Base-by-base conservation (phyloP, 768 basidiomycete genomes). In the Kwoniella mangroviensis region DNA sequence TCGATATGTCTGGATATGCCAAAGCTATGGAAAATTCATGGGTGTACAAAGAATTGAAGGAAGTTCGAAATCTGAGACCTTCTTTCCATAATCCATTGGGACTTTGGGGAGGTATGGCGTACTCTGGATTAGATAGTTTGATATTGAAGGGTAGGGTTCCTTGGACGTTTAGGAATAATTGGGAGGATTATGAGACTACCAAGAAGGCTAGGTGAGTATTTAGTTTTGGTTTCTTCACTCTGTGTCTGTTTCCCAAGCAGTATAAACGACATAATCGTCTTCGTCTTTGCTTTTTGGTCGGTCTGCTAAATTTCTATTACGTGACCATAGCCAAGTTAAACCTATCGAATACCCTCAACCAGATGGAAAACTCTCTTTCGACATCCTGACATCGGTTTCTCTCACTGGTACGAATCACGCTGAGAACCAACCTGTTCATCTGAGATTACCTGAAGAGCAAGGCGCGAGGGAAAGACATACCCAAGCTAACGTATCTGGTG, bases 321-420 rank as follows among this genome's bases (percentile, higher is more conserved):
- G 6, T 28, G 6, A 28, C 28, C 28, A 28, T 28, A 86, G 86
- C 65, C 84, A 86, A 54, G 90, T 88, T 81, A 86, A 87, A 74
- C 91, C 91, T 0, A 94, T 95, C 76, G 86, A 88, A 5, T 97
- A 98, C 83, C 95, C 95, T 0, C 84, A 89, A 4, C 92, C 92
- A 62, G 90, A 98, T 80, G 89, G 94, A 1, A 92, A 93, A 7
- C 85, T 98, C 15, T 93, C 92, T 5, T 98, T 96, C 34, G 96
- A 98, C 81, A 85, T 99, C 77, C 86, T 98, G 82, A 98, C 93
- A 0, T 91, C 91, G 42, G 87, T 99, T 45, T 87, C 92, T 2
- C 87, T 97, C 54, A 97, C 96, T 7, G 92, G 92, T 0, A 98
- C 96, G 17, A 96, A 96, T 79, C 96, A 98, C 78, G 90, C 91